Conservation (phyloP, 2,329 filamentous ascomycete genomes). For the Elsinoe necatrix region DNA sequence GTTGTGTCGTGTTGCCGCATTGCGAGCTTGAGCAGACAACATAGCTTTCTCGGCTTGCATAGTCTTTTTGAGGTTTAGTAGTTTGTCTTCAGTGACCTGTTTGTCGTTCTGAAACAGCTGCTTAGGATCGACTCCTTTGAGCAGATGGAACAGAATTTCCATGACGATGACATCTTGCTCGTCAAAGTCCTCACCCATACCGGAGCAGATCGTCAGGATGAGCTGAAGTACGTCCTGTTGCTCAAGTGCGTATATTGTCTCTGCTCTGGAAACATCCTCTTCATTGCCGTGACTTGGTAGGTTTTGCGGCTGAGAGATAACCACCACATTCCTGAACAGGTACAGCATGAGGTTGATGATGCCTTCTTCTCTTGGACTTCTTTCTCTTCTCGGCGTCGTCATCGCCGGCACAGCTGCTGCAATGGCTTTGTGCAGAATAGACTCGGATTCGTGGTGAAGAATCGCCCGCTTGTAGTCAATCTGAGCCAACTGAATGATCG, state of each 20-base stretch:
- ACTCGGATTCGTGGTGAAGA: conserved; percentile 69
- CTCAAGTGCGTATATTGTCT: conserved; percentile 80
- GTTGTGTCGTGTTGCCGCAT: conserved; percentile 78
- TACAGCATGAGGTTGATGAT: conserved; percentile 88
- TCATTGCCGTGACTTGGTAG: conserved; percentile 79
- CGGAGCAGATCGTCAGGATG: conserved; percentile 78
- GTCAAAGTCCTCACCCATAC: conserved; percentile 88
- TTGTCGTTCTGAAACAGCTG: conserved; percentile 78
- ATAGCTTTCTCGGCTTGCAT: conserved; percentile 79
- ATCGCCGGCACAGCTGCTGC: conserved; percentile 78
- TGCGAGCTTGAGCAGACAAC: conserved; percentile 65
- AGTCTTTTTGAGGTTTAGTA: conserved; percentile 63
- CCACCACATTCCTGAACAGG: conserved; percentile 78
- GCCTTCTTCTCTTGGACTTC: conserved; percentile 72
- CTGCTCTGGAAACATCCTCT: conserved; percentile 76
- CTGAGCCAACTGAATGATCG: conserved; percentile 81
- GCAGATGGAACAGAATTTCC: conserved; percentile 83
- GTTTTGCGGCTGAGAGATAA: conserved; percentile 67
- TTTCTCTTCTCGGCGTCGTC: conserved; percentile 66
- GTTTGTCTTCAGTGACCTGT: conserved; percentile 59
- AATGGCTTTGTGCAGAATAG: conserved; percentile 72
- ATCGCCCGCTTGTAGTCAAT: conserved; percentile 82
- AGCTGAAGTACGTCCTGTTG: conserved; percentile 84
- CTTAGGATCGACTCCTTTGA: conserved; percentile 78
- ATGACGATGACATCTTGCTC: conserved; percentile 82